phyloP scores from a whole-genome alignment of 1,284 basidiomycete species.

The Microbotryum intermedium region DNA sequence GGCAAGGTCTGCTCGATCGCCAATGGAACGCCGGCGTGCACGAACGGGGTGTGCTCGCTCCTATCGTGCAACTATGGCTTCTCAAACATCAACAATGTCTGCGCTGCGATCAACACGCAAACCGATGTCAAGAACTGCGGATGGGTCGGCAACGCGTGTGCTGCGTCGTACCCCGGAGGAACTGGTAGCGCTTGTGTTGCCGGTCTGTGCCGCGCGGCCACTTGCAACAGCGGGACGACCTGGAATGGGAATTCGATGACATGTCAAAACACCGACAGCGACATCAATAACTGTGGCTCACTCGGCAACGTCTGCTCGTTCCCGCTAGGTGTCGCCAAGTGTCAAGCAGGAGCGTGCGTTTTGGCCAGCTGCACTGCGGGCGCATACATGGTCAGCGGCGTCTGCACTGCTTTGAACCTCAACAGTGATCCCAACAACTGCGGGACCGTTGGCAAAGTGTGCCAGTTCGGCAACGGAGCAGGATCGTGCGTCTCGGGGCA shows the following conservation, averaged over 20 bases:
- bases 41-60: slow-evolving; percentile 8
- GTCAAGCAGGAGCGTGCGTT: slow-evolving; percentile 3
- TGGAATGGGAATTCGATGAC: slow-evolving; percentile 6
- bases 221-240: slow-evolving; percentile 15
- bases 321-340: slow-evolving; percentile 8
- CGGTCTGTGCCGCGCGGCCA: slow-evolving; percentile 6
- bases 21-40: not conserved
- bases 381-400: slow-evolving; percentile 1
- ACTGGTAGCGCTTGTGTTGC: slow-evolving; percentile 6
- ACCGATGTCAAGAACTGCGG: slow-evolving; percentile 20
- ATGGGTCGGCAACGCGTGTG: slow-evolving; percentile 14
- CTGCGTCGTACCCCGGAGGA: slow-evolving; percentile 15
- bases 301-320: slow-evolving; percentile 9
- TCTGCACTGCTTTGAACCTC: not conserved
- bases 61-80: slow-evolving; percentile 5
- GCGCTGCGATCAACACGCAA: slow-evolving; percentile 1
- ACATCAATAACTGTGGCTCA: slow-evolving; percentile 21
- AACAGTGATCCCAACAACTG: slow-evolving; percentile 6
- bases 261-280: slow-evolving; percentile 4
- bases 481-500: slow-evolving; percentile 16
- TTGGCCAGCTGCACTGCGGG: slow-evolving; percentile 12
- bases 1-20: not conserved
- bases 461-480: slow-evolving; percentile 19
- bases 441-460: slow-evolving; percentile 15
- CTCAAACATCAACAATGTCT: not conserved